Conservation (phyloP, 2,329 filamentous ascomycete species). For the Fusarium sublunatum region DNA sequence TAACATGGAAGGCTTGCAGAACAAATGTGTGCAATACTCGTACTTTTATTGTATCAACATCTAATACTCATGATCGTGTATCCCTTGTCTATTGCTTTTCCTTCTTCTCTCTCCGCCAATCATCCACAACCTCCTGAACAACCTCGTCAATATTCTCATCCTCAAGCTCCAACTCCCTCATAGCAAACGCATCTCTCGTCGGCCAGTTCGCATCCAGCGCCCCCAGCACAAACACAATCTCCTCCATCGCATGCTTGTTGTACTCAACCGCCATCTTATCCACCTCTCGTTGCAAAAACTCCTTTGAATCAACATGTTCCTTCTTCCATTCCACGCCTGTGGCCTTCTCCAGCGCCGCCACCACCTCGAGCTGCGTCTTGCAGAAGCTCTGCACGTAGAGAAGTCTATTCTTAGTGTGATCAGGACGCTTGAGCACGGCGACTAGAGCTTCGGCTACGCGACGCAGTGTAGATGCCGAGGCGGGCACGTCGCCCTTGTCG, state of each 20-base stretch:
- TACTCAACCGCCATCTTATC: constrained; percentile 53
- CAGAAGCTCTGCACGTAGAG: constrained; percentile 61
- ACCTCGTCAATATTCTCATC: constrained; percentile 60
- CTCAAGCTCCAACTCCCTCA: constrained; percentile 59
- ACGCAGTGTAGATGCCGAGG: constrained; percentile 62
- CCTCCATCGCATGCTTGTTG: constrained; percentile 53
- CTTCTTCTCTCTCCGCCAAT: constrained; percentile 31
- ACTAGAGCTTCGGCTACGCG: constrained; percentile 63
- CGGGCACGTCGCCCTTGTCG: constrained; percentile 62
- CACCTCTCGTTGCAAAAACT: constrained; percentile 54
- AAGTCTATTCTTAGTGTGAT: constrained; percentile 63
- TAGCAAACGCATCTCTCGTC: constrained; percentile 56
- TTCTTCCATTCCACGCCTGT: constrained; percentile 56
- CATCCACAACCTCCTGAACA: constrained; percentile 51
- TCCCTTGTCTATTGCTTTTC: constrained; percentile 1
- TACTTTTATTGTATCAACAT: no score
- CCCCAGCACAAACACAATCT: constrained; percentile 62
- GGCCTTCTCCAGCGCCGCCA: constrained; percentile 62
- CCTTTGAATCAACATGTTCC: constrained; percentile 51
- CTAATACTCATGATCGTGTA: no score
- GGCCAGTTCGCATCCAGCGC: constrained; percentile 63
- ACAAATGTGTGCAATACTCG: no score
- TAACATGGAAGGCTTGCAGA: no score
- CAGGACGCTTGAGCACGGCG: constrained; percentile 60
- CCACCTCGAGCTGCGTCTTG: constrained; percentile 60